phyloP scores from a whole-genome alignment of 1,284 basidiomycete genomes.

The Papiliotrema terrestris region DNA sequence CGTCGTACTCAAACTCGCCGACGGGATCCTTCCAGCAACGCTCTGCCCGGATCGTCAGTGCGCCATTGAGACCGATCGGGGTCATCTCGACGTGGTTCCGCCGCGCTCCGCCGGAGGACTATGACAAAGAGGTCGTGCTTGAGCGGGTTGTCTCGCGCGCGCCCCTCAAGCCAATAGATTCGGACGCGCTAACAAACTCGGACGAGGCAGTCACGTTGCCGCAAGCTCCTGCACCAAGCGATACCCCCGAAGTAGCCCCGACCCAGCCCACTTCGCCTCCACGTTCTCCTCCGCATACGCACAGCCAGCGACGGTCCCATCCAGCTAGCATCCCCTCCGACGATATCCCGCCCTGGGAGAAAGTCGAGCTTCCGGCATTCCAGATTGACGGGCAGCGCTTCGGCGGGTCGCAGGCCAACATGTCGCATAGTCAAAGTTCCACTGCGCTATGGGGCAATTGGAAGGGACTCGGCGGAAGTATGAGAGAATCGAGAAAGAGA shows the following conservation, averaged over 20 bases:
- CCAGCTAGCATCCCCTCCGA: not conserved
- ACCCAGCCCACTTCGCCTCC: not conserved
- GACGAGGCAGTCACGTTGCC: too few species aligned
- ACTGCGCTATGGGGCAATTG: constrained; percentile 29
- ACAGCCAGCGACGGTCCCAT: not conserved
- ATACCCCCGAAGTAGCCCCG: not conserved
- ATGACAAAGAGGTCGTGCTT: not conserved
- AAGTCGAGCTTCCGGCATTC: constrained; percentile 45
- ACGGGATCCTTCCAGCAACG: constrained; percentile 12
- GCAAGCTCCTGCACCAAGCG: too few species aligned
- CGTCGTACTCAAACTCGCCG: constrained; percentile 26
- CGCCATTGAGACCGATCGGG: not conserved
- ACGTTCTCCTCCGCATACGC: not conserved
- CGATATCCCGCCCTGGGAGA: constrained; percentile 48
- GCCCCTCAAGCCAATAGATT: not conserved
- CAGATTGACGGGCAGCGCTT: constrained; percentile 46
- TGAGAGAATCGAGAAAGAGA: constrained; percentile 18
- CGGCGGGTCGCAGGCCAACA: constrained; percentile 24
- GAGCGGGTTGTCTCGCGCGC: not conserved
- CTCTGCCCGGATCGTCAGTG: not conserved
- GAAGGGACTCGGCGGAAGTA: constrained; percentile 26
- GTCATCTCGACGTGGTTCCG: constrained; percentile 1
- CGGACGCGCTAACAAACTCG: not conserved
- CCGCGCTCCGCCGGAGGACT: not conserved
- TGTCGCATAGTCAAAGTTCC: not conserved